These are phyloP conservation scores for Nemania serpens DNA, from an alignment of 2,329 filamentous ascomycete species.

Conservation along the genomic window DNA sequence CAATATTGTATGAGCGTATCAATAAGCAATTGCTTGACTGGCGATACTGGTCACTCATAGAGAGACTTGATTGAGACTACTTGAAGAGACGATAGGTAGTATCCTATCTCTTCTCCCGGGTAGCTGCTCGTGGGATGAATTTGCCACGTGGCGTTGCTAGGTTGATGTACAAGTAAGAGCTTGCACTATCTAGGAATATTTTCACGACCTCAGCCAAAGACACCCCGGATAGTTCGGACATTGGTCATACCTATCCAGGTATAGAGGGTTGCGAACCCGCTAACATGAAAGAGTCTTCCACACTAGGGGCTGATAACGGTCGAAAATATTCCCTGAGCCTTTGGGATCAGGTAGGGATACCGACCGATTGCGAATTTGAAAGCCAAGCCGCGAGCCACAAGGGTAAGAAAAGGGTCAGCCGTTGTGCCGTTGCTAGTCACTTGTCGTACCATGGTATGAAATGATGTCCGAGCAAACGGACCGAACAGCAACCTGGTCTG, in stretches of 20 bases:
- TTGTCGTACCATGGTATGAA: background rate
- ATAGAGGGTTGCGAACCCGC: background rate
- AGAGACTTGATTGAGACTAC: background rate
- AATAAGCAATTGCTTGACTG: background rate
- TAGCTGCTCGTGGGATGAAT: background rate
- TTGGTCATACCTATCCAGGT: background rate
- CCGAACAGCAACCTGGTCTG: constrained; percentile 4
- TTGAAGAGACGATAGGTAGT: background rate
- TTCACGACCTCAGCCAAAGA: constrained; percentile 6
- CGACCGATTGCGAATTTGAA: constrained; percentile 11
- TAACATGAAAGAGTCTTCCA: too few relatives aligned
- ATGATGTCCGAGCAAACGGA: constrained; percentile 18
- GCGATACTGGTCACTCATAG: background rate
- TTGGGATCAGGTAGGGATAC: too few relatives aligned
- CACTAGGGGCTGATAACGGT: background rate
- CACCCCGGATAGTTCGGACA: constrained; percentile 13
- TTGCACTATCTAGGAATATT: background rate
- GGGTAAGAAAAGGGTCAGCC: background rate
- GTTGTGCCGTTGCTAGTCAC: background rate
- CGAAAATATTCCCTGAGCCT: background rate
- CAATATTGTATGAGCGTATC: too few relatives aligned
- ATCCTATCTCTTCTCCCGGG: background rate
- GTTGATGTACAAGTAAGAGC: background rate
- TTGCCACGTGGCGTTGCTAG: constrained; percentile 18
- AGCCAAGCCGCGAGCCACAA: constrained; percentile 1